phyloP scores from a whole-genome alignment of 2,329 filamentous ascomycete genomes.

The Penicillium sp. region DNA sequence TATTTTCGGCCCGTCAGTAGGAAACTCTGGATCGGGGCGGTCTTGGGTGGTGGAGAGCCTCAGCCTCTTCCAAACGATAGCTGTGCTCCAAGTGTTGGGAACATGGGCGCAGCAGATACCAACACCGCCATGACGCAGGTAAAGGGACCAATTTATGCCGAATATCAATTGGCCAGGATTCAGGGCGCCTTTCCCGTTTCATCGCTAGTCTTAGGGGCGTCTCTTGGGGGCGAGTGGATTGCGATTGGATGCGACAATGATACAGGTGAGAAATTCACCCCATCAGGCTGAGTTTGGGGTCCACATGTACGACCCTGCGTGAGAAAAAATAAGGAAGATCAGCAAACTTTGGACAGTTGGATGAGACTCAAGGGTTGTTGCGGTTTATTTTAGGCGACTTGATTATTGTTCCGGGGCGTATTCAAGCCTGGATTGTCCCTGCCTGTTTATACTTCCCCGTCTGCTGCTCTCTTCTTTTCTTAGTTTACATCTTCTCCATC shows the following conservation, averaged over 20 bases:
- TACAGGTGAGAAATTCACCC: background rate
- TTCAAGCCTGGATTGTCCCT: background rate
- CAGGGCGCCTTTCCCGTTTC: slow-evolving; percentile 5
- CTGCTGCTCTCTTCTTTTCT: background rate
- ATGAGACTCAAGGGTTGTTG: slow-evolving; percentile 1
- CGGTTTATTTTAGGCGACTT: background rate
- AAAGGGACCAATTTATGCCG: background rate
- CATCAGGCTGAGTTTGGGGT: background rate
- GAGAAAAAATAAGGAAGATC: background rate
- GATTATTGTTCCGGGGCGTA: background rate
- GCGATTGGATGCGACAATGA: slow-evolving; percentile 26
- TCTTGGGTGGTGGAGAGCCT: slow-evolving; percentile 2
- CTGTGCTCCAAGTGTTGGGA: background rate
- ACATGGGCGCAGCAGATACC: background rate
- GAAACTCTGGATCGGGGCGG: background rate
- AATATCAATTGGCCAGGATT: background rate
- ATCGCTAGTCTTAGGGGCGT: background rate
- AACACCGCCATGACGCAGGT: background rate
- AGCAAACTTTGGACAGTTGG: too few relatives aligned
- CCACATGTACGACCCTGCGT: slow-evolving; percentile 5
- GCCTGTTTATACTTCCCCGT: background rate
- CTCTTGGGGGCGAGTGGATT: slow-evolving; percentile 16
- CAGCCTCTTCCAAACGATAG: background rate
- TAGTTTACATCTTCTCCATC: background rate
- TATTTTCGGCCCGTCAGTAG: background rate